These are phyloP conservation scores for Physaria fendleri DNA, from an alignment of 345 rosid species.

Conservation along the genomic window DNA sequence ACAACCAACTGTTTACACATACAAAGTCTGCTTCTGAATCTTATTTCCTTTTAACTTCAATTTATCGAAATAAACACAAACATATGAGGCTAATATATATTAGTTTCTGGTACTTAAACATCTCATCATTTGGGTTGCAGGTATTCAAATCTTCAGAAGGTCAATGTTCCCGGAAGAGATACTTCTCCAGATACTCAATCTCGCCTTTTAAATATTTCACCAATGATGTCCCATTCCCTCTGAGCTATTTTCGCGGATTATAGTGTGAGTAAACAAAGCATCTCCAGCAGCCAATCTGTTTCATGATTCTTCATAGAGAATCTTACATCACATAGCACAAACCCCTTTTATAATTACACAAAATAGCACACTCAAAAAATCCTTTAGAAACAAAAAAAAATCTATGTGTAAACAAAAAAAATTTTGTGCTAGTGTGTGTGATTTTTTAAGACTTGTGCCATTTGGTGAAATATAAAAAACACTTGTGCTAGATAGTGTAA, in stretches of 20 bases:
- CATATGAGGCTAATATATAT: not conserved
- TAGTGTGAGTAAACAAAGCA: constrained; percentile 20
- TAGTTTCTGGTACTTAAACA: not conserved
- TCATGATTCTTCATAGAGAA: too few species aligned
- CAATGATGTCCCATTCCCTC: constrained; percentile 29
- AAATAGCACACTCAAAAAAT: too few species aligned
- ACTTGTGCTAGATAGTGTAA: too few species aligned
- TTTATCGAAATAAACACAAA: not conserved
- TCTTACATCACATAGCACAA: too few species aligned
- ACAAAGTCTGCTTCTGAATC: constrained; percentile 49
- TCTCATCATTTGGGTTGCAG: constrained; percentile 33
- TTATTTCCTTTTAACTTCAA: not conserved
- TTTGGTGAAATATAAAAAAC: too few species aligned
- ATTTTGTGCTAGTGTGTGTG: too few species aligned
- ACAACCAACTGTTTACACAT: constrained; percentile 53
- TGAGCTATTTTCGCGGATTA: constrained; percentile 9
- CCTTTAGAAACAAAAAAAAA: too few species aligned
- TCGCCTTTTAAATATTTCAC: constrained; percentile 56
- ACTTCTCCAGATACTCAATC: constrained; percentile 69
- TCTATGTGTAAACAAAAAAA: too few species aligned
- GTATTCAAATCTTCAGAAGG: constrained; percentile 68
- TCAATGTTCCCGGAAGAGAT: constrained; percentile 85
- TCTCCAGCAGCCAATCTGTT: constrained; percentile 20
- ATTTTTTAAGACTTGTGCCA: too few species aligned
- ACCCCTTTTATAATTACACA: too few species aligned